Conservation (phyloP, 345 rosid species). For the Salix udensis region DNA sequence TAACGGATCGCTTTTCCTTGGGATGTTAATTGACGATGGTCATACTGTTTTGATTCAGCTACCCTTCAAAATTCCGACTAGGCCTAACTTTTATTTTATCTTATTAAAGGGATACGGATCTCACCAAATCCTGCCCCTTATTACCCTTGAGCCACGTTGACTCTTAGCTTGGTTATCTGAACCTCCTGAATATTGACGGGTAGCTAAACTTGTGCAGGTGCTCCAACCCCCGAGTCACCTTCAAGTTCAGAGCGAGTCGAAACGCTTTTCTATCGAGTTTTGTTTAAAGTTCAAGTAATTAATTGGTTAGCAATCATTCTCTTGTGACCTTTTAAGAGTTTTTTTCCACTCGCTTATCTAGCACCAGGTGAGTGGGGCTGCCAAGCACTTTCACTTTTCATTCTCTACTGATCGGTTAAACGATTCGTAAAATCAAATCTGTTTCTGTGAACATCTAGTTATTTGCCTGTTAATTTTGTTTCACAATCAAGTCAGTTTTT, state of each 20-base stretch:
- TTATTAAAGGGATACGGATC: not conserved
- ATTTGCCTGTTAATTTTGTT: too few relatives aligned
- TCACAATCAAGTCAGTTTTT: too few relatives aligned
- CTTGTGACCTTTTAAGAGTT: too few relatives aligned
- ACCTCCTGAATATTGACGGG: not conserved
- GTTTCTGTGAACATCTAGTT: too few relatives aligned
- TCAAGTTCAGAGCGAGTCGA: too few relatives aligned
- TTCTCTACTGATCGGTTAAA: too few relatives aligned
- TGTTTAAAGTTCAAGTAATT: not conserved
- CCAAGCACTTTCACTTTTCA: too few relatives aligned
- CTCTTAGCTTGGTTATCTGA: not conserved
- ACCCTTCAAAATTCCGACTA: not conserved
- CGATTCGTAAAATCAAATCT: too few relatives aligned
- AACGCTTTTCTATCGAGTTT: not conserved
- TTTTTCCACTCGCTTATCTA: too few relatives aligned
- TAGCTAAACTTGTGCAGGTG: not conserved
- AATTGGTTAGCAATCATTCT: too few relatives aligned
- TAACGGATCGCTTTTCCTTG: not conserved
- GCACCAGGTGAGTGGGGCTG: too few relatives aligned
- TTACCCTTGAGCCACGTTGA: not conserved
- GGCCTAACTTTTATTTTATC: not conserved
- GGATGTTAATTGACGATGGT: not conserved
- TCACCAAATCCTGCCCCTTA: not conserved
- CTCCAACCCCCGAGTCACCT: not conserved
- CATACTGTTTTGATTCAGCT: not conserved